phyloP scores from a whole-genome alignment of 83 land plant species.

The Thuja plicata region DNA sequence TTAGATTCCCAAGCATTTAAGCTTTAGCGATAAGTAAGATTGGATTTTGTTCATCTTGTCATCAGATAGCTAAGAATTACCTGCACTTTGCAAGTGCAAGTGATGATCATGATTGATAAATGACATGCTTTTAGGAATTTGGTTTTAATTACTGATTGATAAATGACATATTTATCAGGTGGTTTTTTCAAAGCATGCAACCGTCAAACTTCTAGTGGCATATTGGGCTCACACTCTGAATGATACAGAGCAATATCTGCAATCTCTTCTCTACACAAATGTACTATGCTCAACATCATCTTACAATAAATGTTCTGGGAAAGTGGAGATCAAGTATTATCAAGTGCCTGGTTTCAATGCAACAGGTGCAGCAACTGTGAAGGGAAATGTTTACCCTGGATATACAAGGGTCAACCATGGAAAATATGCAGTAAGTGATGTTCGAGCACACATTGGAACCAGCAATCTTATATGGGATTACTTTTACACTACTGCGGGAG shows the following conservation, averaged over 20 bases:
- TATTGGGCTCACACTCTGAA: constrained; percentile 69
- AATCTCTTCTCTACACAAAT: constrained; percentile 71
- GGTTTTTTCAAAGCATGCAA: constrained; percentile 75
- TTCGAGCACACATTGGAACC: constrained; percentile 79
- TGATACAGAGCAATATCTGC: constrained; percentile 68
- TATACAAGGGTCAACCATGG: constrained; percentile 85
- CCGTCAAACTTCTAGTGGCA: constrained; percentile 71
- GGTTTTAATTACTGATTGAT: not conserved
- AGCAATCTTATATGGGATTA: constrained; percentile 94
- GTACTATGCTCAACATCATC: constrained; percentile 61
- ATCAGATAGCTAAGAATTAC: not conserved
- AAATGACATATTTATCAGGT: constrained; percentile 42
- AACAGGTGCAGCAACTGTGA: constrained; percentile 70
- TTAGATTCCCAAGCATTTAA: not conserved
- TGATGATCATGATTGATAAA: too few relatives aligned
- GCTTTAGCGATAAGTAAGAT: not conserved
- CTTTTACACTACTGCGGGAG: constrained; percentile 86
- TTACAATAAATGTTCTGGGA: constrained; percentile 70
- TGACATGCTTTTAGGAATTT: not conserved
- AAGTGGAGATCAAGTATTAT: constrained; percentile 74
- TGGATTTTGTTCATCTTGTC: not conserved
- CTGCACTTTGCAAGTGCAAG: not conserved
- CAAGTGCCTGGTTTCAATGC: constrained; percentile 69
- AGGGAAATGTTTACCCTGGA: constrained; percentile 67
- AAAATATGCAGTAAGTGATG: constrained; percentile 84